Conservation (phyloP, 768 basidiomycete genomes). For the Mycena vulgaris region DNA sequence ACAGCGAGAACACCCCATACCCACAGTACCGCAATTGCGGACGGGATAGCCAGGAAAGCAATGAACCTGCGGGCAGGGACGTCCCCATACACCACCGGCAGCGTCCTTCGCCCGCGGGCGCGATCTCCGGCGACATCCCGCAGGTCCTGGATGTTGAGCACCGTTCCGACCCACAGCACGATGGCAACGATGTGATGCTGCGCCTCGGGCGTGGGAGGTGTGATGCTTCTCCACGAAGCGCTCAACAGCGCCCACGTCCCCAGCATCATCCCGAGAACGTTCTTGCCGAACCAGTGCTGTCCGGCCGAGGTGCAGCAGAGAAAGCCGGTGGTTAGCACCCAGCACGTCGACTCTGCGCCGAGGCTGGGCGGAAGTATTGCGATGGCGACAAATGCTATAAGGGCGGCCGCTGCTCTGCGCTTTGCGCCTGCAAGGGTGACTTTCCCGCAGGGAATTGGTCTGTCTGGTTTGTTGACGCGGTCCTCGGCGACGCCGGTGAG, state of each 20-base stretch:
- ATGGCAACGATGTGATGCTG: slow-evolving; percentile 5
- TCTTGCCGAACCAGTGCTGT: slow-evolving; percentile 40
- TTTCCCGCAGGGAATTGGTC: slow-evolving; percentile 42
- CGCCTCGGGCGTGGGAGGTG: slow-evolving; percentile 2
- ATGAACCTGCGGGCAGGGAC: slow-evolving; percentile 4
- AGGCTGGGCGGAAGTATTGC: slow-evolving; percentile 21
- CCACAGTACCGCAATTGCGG: background rate
- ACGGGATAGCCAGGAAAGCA: background rate
- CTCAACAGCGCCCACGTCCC: slow-evolving; percentile 38
- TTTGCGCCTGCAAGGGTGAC: no score
- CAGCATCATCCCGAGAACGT: slow-evolving; percentile 28
- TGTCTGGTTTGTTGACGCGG: slow-evolving; percentile 42
- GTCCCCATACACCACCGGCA: slow-evolving; percentile 35
- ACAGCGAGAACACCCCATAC: background rate
- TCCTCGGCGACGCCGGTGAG: slow-evolving; percentile 40
- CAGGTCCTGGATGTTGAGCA: slow-evolving; percentile 36
- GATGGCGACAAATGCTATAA: slow-evolving; percentile 20
- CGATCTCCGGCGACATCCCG: no score
- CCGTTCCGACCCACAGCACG: slow-evolving; percentile 1
- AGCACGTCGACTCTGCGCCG: slow-evolving; percentile 22
- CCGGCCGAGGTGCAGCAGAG: slow-evolving; percentile 33
- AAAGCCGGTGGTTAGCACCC: slow-evolving; percentile 32
- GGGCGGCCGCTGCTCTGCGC: slow-evolving; percentile 28
- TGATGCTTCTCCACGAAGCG: slow-evolving; percentile 29
- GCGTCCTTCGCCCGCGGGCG: slow-evolving; percentile 32